Conservation (phyloP, 495 filamentous ascomycete genomes). For the Usnea hakonensis region DNA sequence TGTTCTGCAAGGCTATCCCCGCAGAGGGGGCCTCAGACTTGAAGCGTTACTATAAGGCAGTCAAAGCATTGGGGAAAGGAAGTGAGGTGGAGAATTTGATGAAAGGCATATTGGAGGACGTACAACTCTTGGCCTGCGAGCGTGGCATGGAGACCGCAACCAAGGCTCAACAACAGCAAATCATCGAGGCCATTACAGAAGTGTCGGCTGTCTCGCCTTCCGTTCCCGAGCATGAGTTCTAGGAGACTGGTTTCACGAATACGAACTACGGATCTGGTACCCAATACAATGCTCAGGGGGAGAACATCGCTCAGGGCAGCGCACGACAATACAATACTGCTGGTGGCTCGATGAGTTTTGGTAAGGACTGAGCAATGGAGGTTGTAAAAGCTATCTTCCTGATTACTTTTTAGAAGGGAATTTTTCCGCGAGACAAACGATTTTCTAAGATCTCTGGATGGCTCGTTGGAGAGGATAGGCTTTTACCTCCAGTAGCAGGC, state of each 20-base stretch:
- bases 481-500: slow-evolving; percentile 7
- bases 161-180: slow-evolving; percentile 7
- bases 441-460: slow-evolving; percentile 6
- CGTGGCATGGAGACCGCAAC: slow-evolving; percentile 17
- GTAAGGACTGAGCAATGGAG: no score
- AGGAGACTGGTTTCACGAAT: not conserved
- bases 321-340: not conserved
- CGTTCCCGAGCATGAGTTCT: not conserved
- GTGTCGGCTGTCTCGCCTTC: slow-evolving; percentile 16
- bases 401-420: no score
- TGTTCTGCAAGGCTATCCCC: slow-evolving; percentile 24
- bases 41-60: slow-evolving; percentile 18
- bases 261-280: not conserved
- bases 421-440: no score
- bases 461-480: not conserved
- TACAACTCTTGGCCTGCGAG: slow-evolving; percentile 21
- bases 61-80: slow-evolving; percentile 24
- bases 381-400: no score
- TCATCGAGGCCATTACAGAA: slow-evolving; percentile 21
- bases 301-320: not conserved
- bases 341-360: not conserved
- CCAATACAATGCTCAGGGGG: not conserved
- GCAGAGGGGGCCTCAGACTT: slow-evolving; percentile 11
- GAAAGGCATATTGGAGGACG: slow-evolving; percentile 26
- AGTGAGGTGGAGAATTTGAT: slow-evolving; percentile 26